Conservation (phyloP, 2,329 filamentous ascomycete species). For the Fusarium floridanum region DNA sequence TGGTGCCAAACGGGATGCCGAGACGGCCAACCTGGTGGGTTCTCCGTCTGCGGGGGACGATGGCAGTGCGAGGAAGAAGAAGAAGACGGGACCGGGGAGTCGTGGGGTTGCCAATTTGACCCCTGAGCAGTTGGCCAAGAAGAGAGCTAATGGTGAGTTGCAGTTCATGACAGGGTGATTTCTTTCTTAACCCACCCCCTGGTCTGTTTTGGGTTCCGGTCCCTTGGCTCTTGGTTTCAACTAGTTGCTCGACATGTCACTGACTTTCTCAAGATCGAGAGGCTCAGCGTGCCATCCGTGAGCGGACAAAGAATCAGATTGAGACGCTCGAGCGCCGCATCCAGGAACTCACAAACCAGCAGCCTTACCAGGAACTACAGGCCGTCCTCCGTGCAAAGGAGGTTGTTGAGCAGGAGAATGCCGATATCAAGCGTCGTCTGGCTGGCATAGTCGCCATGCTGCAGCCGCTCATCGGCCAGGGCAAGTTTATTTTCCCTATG, state of each 20-base stretch:
- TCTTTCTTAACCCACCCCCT: not conserved
- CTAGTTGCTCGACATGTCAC: slow-evolving; percentile 21
- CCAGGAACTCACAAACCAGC: slow-evolving; percentile 80
- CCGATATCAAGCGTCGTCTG: slow-evolving; percentile 79
- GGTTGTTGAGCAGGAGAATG: slow-evolving; percentile 81
- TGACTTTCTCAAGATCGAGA: slow-evolving; percentile 74
- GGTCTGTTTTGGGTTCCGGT: not conserved
- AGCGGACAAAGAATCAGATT: slow-evolving; percentile 85
- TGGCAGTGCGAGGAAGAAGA: slow-evolving; percentile 56
- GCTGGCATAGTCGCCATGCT: slow-evolving; percentile 74
- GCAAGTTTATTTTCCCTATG: slow-evolving; percentile 29
- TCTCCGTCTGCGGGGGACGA: slow-evolving; percentile 41
- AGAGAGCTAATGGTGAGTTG: slow-evolving; percentile 67
- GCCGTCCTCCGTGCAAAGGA: slow-evolving; percentile 81
- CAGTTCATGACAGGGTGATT: slow-evolving; percentile 8
- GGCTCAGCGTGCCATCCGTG: slow-evolving; percentile 86
- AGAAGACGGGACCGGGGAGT: slow-evolving; percentile 59
- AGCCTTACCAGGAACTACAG: slow-evolving; percentile 88
- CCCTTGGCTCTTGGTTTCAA: not conserved
- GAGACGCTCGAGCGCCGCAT: slow-evolving; percentile 80
- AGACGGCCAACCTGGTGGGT: slow-evolving; percentile 22
- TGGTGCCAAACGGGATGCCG: slow-evolving; percentile 42
- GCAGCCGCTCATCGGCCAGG: slow-evolving; percentile 65
- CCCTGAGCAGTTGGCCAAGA: slow-evolving; percentile 80
- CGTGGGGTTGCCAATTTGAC: slow-evolving; percentile 74